These are phyloP conservation scores for Coniferiporia sulphurascens DNA, from an alignment of 1,284 basidiomycete genomes.

Conservation along the genomic window DNA sequence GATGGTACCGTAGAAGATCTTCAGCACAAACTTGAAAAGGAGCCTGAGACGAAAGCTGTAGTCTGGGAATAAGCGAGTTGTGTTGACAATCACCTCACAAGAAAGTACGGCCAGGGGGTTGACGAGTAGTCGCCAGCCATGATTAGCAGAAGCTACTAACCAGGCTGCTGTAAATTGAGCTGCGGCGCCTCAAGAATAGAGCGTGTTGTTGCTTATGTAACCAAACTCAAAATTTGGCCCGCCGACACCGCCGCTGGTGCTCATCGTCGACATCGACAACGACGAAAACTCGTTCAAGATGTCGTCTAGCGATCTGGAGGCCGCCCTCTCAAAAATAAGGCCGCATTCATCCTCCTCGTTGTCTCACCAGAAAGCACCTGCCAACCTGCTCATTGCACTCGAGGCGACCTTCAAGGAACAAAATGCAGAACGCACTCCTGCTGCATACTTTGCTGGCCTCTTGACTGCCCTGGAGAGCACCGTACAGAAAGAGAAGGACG, in stretches of 20 bases:
- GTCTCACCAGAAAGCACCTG: conserved; percentile 87
- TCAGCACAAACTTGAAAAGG: conserved; percentile 73
- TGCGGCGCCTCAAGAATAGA: not conserved
- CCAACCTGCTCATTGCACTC: conserved; percentile 83
- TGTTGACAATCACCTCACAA: conserved; percentile 47
- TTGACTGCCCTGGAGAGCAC: conserved; percentile 76
- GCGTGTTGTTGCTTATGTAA: not conserved
- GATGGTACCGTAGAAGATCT: conserved; percentile 84
- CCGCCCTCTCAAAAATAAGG: conserved; percentile 80
- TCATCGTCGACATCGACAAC: conserved; percentile 1
- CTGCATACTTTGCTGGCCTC: conserved; percentile 87
- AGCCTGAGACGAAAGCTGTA: conserved; percentile 36
- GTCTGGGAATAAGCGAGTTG: conserved; percentile 6
- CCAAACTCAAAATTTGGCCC: conserved; percentile 4
- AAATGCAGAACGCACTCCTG: conserved; percentile 61
- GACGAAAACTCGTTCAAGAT: not conserved
- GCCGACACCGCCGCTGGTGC: not conserved
- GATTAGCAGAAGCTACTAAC: not conserved
- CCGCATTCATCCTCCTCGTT: conserved; percentile 81
- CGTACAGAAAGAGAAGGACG: conserved; percentile 49
- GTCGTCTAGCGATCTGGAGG: conserved; percentile 40
- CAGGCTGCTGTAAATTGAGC: no score
- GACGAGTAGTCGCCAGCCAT: conserved; percentile 23
- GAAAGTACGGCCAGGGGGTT: conserved; percentile 62
- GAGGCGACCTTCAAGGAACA: conserved; percentile 87